Evolutionary conservation across 768 basidiomycete genomes (phyloP).

Genomic region (Leucosporidium scottii): DNA sequence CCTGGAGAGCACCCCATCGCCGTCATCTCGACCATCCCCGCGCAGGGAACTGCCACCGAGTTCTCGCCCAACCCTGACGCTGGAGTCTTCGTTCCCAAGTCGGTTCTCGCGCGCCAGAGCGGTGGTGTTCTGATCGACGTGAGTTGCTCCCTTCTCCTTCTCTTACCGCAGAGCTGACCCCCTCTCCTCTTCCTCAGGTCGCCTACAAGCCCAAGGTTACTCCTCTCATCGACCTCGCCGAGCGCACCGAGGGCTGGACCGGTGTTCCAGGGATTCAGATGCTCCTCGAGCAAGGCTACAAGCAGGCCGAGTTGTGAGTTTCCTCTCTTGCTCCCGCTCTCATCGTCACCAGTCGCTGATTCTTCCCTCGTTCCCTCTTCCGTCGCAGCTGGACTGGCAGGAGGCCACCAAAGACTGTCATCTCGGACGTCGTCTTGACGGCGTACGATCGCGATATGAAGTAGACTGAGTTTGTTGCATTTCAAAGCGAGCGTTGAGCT

Average conservation of each 20-base stretch:
- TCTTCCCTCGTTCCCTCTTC: background rate
- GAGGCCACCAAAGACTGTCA: conserved; percentile 28
- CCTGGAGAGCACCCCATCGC: conserved; percentile 53
- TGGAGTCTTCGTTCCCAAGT: conserved; percentile 51
- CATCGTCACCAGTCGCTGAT: background rate
- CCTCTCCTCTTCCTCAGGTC: background rate
- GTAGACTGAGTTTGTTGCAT: background rate
- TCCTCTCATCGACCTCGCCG: conserved; percentile 65
- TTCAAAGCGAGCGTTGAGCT: background rate
- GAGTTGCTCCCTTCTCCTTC: conserved; percentile 42
- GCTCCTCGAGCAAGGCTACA: conserved; percentile 78
- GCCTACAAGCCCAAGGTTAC: conserved; percentile 82
- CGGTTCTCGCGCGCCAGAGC: conserved; percentile 54
- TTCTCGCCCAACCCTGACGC: conserved; percentile 32
- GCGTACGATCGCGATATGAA: conserved; percentile 30
- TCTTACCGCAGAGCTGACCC: background rate
- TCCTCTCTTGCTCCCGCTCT: background rate
- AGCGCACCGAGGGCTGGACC: conserved; percentile 52
- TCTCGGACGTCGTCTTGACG: conserved; percentile 26
- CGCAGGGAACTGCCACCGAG: conserved; percentile 51
- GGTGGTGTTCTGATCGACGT: conserved; percentile 80
- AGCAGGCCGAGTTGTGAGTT: conserved; percentile 52
- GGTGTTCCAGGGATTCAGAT: conserved; percentile 74
- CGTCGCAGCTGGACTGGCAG: conserved; percentile 33
- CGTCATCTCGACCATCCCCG: conserved; percentile 84